phyloP scores from a whole-genome alignment of 140 eudicot genomes.

The Anethum foeniculum region DNA sequence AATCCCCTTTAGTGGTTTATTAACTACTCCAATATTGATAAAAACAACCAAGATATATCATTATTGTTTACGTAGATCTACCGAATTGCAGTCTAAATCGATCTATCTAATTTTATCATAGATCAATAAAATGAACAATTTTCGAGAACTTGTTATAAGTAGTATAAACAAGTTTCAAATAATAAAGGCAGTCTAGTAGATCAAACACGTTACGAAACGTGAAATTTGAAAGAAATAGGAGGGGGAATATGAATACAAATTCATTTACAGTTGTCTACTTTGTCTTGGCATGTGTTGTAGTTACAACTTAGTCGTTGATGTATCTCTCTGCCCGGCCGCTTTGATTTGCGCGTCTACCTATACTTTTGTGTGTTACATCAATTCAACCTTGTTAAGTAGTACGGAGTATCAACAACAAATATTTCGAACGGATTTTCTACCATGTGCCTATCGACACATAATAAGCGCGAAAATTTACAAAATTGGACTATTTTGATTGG shows the following conservation, averaged over 20 bases:
- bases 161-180: too few relatives aligned
- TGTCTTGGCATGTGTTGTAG: background rate
- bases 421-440: too few relatives aligned
- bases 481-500: too few relatives aligned
- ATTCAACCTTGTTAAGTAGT: background rate
- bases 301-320: background rate
- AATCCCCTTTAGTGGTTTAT: background rate
- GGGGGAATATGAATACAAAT: background rate
- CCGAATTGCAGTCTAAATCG: background rate
- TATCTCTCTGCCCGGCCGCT: background rate
- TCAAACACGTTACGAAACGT: background rate
- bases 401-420: too few relatives aligned
- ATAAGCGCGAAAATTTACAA: too few relatives aligned
- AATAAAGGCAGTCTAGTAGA: background rate
- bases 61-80: background rate
- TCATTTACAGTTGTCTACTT: background rate
- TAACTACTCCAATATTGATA: background rate
- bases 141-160: too few relatives aligned
- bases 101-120: too few relatives aligned
- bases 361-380: background rate
- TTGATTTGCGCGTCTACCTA: background rate
- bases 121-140: too few relatives aligned
- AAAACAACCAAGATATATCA: too few relatives aligned
- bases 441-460: too few relatives aligned
- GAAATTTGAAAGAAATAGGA: background rate